Evolutionary conservation across 257 asterid genomes (phyloP).

Genomic region (Nicotiana tabacum): DNA sequence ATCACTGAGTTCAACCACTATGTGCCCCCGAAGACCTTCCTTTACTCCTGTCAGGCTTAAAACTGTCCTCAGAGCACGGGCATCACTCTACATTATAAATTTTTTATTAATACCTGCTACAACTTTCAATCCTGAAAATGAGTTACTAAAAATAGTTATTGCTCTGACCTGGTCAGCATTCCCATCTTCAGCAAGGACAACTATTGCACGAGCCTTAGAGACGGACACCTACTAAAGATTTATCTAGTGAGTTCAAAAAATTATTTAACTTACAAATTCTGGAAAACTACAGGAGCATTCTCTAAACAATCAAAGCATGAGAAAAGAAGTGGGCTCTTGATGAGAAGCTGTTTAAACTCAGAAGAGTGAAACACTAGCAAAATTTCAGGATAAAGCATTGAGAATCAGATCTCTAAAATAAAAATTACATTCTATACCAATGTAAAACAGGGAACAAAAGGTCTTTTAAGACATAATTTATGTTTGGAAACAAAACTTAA

Average conservation of each 20-base stretch:
- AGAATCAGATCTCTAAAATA: neutral
- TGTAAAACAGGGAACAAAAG: neutral
- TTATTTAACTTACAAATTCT: neutral
- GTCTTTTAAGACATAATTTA: neutral
- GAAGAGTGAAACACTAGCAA: neutral
- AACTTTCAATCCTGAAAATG: slow-evolving; percentile 11
- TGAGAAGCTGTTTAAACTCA: neutral
- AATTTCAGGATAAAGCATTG: neutral
- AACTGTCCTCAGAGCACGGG: slow-evolving; percentile 87
- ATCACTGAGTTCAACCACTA: slow-evolving; percentile 88
- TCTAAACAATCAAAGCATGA: neutral
- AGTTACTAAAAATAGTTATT: slow-evolving; percentile 14
- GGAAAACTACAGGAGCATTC: slow-evolving; percentile 5
- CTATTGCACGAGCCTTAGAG: slow-evolving; percentile 86
- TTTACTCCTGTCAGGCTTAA: slow-evolving; percentile 90
- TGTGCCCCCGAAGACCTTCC: slow-evolving; percentile 79
- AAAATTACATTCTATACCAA: neutral
- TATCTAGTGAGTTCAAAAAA: slow-evolving; percentile 27
- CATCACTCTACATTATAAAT: slow-evolving; percentile 68
- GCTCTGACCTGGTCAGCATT: slow-evolving; percentile 77
- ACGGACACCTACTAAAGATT: slow-evolving; percentile 63
- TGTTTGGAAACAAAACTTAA: neutral
- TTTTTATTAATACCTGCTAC: slow-evolving; percentile 16
- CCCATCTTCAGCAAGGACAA: slow-evolving; percentile 94
- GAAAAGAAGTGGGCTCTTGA: neutral